These are phyloP conservation scores for Bipolaris victoriae DNA, from an alignment of 2,329 filamentous ascomycete species.

Conservation along the genomic window DNA sequence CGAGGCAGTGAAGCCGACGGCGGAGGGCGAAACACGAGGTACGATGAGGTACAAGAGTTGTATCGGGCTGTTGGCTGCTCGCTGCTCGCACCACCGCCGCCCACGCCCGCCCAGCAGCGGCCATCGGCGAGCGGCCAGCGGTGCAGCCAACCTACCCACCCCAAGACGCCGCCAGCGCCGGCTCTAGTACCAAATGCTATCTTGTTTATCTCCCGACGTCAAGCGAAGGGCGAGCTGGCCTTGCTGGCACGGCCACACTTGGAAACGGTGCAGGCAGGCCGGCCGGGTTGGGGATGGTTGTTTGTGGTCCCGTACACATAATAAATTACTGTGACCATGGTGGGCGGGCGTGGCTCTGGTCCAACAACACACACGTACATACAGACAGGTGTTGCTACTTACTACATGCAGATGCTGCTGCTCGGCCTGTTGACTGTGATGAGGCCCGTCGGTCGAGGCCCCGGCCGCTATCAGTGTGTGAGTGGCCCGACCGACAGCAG, in stretches of 20 bases:
- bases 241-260: slow-evolving; percentile 30
- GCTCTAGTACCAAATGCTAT: slow-evolving; percentile 9
- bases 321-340: neutral
- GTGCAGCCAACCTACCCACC: neutral
- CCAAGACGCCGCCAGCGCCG: slow-evolving; percentile 2
- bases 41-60: slow-evolving; percentile 15
- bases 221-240: slow-evolving; percentile 17
- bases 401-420: too few relatives aligned
- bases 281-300: neutral
- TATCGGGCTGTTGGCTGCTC: too few relatives aligned
- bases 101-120: too few relatives aligned
- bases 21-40: slow-evolving; percentile 19
- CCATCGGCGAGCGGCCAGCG: too few relatives aligned
- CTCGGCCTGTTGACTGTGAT: too few relatives aligned
- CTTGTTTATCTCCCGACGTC: slow-evolving; percentile 27
- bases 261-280: slow-evolving; percentile 29
- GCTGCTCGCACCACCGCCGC: too few relatives aligned
- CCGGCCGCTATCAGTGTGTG: slow-evolving; percentile 2
- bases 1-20: slow-evolving; percentile 17
- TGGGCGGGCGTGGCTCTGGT: neutral
- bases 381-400: too few relatives aligned
- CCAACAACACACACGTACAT: too few relatives aligned
- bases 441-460: neutral
- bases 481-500: slow-evolving; percentile 20
- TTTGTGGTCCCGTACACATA: neutral